Conservation (phyloP, 1,284 basidiomycete genomes). For the Phlebopus sp. region DNA sequence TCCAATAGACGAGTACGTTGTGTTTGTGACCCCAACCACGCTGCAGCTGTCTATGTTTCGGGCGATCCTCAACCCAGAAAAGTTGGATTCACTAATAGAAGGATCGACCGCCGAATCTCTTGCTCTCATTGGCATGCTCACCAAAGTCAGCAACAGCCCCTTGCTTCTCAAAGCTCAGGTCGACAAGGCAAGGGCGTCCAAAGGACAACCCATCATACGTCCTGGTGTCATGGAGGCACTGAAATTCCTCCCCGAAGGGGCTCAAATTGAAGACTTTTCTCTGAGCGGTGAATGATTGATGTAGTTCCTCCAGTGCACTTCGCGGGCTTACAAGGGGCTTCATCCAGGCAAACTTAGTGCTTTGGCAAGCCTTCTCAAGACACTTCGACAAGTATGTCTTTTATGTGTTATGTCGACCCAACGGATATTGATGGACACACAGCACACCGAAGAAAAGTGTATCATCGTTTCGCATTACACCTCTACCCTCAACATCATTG, state of each 20-base stretch:
- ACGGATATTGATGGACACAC: slow-evolving; percentile 14
- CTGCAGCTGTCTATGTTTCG: slow-evolving; percentile 83
- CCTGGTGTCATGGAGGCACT: slow-evolving; percentile 63
- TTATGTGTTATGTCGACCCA: background rate
- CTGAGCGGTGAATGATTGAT: slow-evolving; percentile 60
- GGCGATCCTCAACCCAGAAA: slow-evolving; percentile 69
- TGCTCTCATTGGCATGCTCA: slow-evolving; percentile 77
- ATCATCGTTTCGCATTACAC: slow-evolving; percentile 91
- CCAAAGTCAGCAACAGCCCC: slow-evolving; percentile 93
- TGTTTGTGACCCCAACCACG: slow-evolving; percentile 82
- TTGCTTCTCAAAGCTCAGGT: slow-evolving; percentile 69
- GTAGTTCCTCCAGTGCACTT: background rate
- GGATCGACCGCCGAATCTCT: slow-evolving; percentile 76
- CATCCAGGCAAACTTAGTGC: slow-evolving; percentile 76
- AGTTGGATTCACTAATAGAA: slow-evolving; percentile 61
- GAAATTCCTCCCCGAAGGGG: slow-evolving; percentile 61
- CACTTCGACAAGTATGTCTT: slow-evolving; percentile 54
- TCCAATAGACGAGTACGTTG: slow-evolving; percentile 83
- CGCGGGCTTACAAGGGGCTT: slow-evolving; percentile 1
- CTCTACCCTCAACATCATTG: slow-evolving; percentile 88
- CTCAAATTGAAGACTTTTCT: slow-evolving; percentile 65
- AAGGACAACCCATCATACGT: slow-evolving; percentile 39
- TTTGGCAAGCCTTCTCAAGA: slow-evolving; percentile 70
- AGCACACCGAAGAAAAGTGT: slow-evolving; percentile 88
- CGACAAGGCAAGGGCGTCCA: slow-evolving; percentile 33